Percentiles rank a stretch among this genome's conserved stretches.
Evolutionary conservation across 371 early-diverging fungal species (phyloP).

Genomic region (Rhizopus arrhizus): DNA sequence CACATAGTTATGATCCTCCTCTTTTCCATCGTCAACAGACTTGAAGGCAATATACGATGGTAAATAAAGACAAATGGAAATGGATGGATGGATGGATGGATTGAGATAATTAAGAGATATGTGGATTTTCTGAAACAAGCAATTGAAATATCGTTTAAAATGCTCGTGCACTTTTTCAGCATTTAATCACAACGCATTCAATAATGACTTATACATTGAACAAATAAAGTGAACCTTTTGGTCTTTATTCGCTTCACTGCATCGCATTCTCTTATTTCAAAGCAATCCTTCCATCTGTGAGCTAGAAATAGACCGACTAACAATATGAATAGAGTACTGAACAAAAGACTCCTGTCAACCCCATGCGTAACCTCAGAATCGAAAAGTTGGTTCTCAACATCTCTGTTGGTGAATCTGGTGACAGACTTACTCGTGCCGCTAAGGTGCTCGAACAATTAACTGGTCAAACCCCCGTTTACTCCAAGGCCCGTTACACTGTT

Average conservation of each 20-base stretch:
- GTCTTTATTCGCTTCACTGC: too few species aligned
- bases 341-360: slow-evolving; percentile 67
- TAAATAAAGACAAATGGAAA: not conserved
- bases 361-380: slow-evolving; percentile 97
- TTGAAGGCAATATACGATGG: slow-evolving; percentile 3
- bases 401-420: slow-evolving; percentile 99
- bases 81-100: slow-evolving; percentile 6
- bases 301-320: not conserved
- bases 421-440: slow-evolving; percentile 99
- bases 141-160: not conserved
- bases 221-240: too few species aligned
- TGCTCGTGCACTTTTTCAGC: not conserved
- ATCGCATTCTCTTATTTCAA: too few species aligned
- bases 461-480: slow-evolving; percentile 99
- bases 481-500: slow-evolving; percentile 99
- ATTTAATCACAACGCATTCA: not conserved
- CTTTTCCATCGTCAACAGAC: slow-evolving; percentile 14
- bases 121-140: not conserved
- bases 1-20: not conserved
- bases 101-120: not conserved
- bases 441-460: slow-evolving; percentile 99
- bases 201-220: too few species aligned
- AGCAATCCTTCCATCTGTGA: not conserved
- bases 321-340: slow-evolving; percentile 59
- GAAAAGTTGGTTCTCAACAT: slow-evolving; percentile 99